Evolutionary conservation across 208 protist genomes (phyloP).

Genomic region (Crithidia expoeki): DNA sequence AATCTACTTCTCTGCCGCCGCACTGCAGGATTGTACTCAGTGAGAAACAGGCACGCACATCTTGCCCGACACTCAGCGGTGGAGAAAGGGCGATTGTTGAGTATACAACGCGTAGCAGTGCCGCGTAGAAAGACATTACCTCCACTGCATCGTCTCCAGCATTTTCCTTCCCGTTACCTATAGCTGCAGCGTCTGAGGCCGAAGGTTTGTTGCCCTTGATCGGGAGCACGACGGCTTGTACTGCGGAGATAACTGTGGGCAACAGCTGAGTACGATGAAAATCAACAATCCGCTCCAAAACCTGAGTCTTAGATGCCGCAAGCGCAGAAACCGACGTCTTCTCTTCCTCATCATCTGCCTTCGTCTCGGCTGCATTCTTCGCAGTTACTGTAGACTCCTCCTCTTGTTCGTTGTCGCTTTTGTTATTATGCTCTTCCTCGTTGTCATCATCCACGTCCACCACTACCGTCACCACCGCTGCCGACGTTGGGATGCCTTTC

Average conservation of each 20-base stretch:
- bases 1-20: background rate
- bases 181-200: background rate
- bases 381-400: background rate
- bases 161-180: background rate
- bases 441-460: conserved; percentile 21
- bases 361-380: background rate
- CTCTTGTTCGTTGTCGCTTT: background rate
- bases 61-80: background rate
- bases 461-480: conserved; percentile 11
- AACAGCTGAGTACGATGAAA: conserved; percentile 3
- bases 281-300: conserved; percentile 8
- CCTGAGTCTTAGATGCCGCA: background rate
- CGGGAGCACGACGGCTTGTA: background rate
- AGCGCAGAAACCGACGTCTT: background rate
- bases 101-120: conserved; percentile 7
- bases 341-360: too few relatives aligned
- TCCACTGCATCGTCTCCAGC: background rate
- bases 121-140: background rate
- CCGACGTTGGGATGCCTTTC: background rate
- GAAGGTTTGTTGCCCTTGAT: background rate
- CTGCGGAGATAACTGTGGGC: background rate
- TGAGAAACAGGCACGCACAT: background rate
- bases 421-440: background rate
- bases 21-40: background rate
- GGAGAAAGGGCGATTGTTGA: conserved; percentile 10